A percentile compares a stretch with the other conserved stretches of the same genome.
Evolutionary conservation across 2,329 filamentous ascomycete genomes (phyloP).

Genomic region (Lachnellula arida): DNA sequence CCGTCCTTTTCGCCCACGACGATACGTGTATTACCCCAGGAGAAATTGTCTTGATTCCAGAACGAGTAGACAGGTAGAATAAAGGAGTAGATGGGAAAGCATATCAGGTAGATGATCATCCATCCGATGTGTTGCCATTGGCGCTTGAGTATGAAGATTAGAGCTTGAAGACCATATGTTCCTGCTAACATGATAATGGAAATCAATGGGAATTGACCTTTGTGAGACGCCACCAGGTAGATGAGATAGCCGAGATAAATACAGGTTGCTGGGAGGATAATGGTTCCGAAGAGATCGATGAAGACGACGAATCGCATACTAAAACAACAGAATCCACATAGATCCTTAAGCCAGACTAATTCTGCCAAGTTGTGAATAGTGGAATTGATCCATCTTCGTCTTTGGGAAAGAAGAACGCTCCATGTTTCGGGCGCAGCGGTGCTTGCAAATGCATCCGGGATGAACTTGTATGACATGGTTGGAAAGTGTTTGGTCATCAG

Average conservation of each 20-base stretch:
- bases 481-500: conserved; percentile 99
- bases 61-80: conserved; percentile 93
- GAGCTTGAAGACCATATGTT: conserved; percentile 90
- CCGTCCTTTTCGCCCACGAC: conserved; percentile 91
- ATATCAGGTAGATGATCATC: conserved; percentile 99
- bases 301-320: conserved; percentile 97
- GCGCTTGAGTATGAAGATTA: conserved; percentile 94
- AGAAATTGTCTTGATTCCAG: conserved; percentile 99
- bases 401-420: conserved; percentile 92
- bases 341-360: conserved; percentile 81
- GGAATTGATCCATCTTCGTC: conserved; percentile 99
- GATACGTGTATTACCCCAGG: conserved; percentile 97
- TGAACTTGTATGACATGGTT: conserved; percentile 91
- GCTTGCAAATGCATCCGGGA: conserved; percentile 85
- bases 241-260: conserved; percentile 85
- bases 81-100: conserved; percentile 91
- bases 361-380: conserved; percentile 96
- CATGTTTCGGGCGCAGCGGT: conserved; percentile 93
- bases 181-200: conserved; percentile 85
- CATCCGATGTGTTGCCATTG: conserved; percentile 98
- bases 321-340: conserved; percentile 99
- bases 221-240: conserved; percentile 65
- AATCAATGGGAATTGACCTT: conserved; percentile 76
- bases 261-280: conserved; percentile 86
- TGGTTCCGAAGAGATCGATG: conserved; percentile 86